Evolutionary conservation across 371 early-diverging fungal species (phyloP), one percentile per base, ranked within the genome.

Genomic region (Cokeromyces recurvatus): DNA sequence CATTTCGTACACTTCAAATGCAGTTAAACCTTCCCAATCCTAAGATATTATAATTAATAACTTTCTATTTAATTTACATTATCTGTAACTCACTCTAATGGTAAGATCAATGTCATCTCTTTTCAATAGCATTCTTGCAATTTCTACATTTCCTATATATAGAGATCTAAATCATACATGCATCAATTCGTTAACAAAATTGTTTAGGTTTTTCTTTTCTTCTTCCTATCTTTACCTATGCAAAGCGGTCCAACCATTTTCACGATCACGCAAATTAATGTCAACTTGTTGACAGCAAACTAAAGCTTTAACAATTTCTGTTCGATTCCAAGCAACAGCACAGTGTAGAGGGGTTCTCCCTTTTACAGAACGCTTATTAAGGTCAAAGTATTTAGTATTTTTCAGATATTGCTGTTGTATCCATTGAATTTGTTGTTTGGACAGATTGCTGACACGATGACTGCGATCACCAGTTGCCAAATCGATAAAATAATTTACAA

Each of bases 161-260:
- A 87, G 59, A 0, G 84, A 74, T 48, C 80, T 79, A 57, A 7
- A 22, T 31, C 16, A 37, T 14, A 36, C 25, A 37, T n/a, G n/a
- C 7, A 25, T 1, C 1, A 20, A n/a, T n/a, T n/a, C n/a, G n/a
- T n/a, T n/a, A 32, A 17, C 1, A 32, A 11, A 25, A 24, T 43
- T 5, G 5, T 27, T 17, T 15, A 1, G 4, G 15, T 15, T 6
- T 12, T 10, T 11, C 3, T 12, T 19, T 9, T 15, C 11, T 3
- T 22, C 32, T 31, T 15, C 5, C 3, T 15, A 15, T n/a, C n/a
- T n/a, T 24, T 64, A 76, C 82, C 69, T 73, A 53, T 90, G 88
- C 25, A 88, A 56, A 8, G 83, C 75, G 14, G 90, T 87, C 77
- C 85, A 87, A 1, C 86, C 84, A 43, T 74, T 80, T 51, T 87